Evolutionary conservation across 2,329 filamentous ascomycete genomes (phyloP).

Genomic region (Tolypocladium nubicola): DNA sequence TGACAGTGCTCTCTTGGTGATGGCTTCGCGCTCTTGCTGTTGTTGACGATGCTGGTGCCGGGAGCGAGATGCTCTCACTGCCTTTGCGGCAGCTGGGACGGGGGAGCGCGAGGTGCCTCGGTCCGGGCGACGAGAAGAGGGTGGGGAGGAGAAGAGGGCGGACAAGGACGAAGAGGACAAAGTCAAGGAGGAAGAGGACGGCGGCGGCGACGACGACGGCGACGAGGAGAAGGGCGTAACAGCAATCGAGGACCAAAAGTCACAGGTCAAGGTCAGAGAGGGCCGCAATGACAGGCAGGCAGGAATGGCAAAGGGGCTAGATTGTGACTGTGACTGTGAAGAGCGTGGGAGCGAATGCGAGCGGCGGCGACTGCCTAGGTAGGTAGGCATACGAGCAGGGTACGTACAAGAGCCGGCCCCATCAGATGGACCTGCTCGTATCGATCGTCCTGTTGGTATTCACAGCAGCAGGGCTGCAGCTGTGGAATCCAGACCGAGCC

Average conservation of each 20-base stretch:
- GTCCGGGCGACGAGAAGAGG: neutral
- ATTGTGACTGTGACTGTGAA: neutral
- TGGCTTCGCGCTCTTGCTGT: neutral
- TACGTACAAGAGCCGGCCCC: neutral
- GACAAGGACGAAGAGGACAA: neutral
- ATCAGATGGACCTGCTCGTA: neutral
- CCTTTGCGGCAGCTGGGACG: neutral
- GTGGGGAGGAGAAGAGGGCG: too few relatives aligned
- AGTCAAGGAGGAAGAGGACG: neutral
- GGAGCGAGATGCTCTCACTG: neutral
- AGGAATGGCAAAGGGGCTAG: neutral
- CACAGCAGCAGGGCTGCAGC: conserved; percentile 1
- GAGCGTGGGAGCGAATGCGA: neutral
- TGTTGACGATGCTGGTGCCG: neutral
- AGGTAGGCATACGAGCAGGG: neutral
- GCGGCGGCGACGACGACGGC: neutral
- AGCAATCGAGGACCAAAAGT: neutral
- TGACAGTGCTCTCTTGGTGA: neutral
- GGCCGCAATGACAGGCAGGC: neutral
- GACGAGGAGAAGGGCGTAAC: neutral
- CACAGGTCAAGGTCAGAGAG: neutral
- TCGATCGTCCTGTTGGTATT: neutral
- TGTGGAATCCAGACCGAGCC: neutral
- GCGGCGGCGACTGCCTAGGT: neutral
- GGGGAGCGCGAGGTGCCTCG: neutral